Conservation (phyloP, 352 stramenopile genomes). For the Phytopythium kandeliae region DNA sequence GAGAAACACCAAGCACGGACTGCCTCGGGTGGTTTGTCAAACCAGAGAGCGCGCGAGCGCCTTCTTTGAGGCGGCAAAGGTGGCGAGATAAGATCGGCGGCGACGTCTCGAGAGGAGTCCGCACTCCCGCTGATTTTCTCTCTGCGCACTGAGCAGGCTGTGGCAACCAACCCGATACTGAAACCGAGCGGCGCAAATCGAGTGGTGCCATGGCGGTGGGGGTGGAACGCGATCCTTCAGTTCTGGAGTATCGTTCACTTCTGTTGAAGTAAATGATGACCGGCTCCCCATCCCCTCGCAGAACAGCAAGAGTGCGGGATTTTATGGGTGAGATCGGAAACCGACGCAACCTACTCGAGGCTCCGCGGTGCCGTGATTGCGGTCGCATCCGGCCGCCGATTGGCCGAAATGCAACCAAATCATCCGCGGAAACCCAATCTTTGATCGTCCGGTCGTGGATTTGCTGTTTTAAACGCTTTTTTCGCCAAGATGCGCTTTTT, state of each 20-base stretch:
- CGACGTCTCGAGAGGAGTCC: neutral
- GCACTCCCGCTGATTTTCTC: constrained; percentile 4
- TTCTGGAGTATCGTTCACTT: neutral
- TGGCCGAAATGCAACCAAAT: constrained; percentile 10
- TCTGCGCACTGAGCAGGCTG: too few species aligned
- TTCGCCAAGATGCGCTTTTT: neutral
- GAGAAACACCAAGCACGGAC: too few species aligned
- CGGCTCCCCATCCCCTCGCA: neutral
- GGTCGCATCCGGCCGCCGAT: constrained; percentile 3
- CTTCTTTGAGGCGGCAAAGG: too few species aligned
- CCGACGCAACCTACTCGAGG: constrained; percentile 13
- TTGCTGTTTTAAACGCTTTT: constrained; percentile 1
- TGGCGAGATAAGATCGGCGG: neutral
- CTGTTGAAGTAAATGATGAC: neutral
- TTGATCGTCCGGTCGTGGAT: constrained; percentile 4
- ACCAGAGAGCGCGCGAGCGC: too few species aligned
- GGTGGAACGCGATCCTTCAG: constrained; percentile 4
- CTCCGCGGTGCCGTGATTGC: constrained; percentile 5
- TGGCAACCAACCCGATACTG: neutral
- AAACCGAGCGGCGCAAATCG: neutral
- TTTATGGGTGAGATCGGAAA: constrained; percentile 29
- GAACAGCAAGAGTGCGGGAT: neutral
- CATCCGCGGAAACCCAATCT: constrained; percentile 15
- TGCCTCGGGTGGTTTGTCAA: too few species aligned
- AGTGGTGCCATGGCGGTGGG: neutral